Conservation (phyloP, 495 filamentous ascomycete species). For the Neurospora africana region DNA sequence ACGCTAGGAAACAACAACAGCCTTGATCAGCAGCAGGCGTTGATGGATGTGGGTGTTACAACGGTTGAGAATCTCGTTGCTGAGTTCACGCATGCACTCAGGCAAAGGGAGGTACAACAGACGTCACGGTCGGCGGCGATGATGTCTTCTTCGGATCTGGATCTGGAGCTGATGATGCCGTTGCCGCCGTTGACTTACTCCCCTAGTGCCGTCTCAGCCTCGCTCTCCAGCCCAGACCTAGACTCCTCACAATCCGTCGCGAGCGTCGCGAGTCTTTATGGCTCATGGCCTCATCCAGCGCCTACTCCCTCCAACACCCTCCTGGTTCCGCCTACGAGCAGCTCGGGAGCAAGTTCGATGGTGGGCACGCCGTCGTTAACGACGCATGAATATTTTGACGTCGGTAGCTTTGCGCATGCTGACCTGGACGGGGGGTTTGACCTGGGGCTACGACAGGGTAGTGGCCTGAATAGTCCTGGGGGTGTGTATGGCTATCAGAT, state of each 20-base stretch:
- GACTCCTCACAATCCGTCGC: background rate
- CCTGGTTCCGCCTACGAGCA: fast-evolving
- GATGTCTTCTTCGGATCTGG: no score
- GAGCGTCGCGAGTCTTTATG: background rate
- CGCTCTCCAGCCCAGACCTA: background rate
- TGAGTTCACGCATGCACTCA: background rate
- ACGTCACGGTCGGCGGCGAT: no score
- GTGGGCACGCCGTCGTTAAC: background rate
- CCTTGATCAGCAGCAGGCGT: background rate
- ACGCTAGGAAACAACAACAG: background rate
- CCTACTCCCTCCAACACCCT: background rate
- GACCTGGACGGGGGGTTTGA: background rate
- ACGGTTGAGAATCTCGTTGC: slow-evolving; percentile 3
- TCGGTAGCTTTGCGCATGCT: no score
- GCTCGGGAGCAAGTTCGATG: background rate
- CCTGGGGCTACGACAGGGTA: background rate
- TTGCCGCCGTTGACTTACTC: background rate
- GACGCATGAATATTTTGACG: background rate
- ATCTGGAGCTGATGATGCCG: no score
- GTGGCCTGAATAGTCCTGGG: background rate
- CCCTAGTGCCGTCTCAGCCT: background rate
- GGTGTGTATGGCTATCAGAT: background rate
- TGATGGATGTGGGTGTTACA: slow-evolving; percentile 3
- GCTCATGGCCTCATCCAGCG: background rate
- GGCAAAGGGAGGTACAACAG: no score